Percentiles rank a stretch among this genome's conserved stretches.
These are phyloP conservation scores for Ceratobasidium sp. DNA, from an alignment of 1,284 basidiomycete species.

Conservation along the genomic window DNA sequence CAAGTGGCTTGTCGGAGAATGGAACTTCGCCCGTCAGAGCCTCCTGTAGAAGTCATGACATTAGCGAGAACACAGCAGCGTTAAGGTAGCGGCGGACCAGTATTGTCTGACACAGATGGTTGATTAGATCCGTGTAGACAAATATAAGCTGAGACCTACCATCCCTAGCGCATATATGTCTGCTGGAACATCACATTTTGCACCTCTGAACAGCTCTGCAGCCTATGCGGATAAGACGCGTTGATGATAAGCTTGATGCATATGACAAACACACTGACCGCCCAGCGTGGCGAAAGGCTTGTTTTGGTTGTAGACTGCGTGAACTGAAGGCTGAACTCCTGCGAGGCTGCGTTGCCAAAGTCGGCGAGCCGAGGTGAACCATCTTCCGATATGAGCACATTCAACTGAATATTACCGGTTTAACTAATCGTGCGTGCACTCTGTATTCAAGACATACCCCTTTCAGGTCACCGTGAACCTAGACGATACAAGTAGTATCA, in stretches of 20 bases:
- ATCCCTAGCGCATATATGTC: slow-evolving; percentile 22
- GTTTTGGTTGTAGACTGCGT: background rate
- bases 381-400: background rate
- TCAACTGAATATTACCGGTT: background rate
- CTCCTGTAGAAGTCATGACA: background rate
- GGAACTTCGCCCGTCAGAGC: background rate
- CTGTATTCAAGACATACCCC: background rate
- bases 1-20: background rate
- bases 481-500: background rate
- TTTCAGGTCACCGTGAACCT: slow-evolving; percentile 40
- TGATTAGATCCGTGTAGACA: no score
- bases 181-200: background rate
- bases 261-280: background rate
- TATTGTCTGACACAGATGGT: background rate
- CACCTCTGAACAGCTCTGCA: background rate
- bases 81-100: background rate
- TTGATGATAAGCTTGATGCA: no score
- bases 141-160: background rate
- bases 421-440: background rate
- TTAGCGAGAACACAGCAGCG: background rate
- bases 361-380: background rate
- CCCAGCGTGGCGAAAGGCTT: background rate
- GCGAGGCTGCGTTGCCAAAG: background rate
- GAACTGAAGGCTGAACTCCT: background rate
- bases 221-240: background rate